Conservation (phyloP, 1,284 basidiomycete species). For the Moesziomyces antarcticus region DNA sequence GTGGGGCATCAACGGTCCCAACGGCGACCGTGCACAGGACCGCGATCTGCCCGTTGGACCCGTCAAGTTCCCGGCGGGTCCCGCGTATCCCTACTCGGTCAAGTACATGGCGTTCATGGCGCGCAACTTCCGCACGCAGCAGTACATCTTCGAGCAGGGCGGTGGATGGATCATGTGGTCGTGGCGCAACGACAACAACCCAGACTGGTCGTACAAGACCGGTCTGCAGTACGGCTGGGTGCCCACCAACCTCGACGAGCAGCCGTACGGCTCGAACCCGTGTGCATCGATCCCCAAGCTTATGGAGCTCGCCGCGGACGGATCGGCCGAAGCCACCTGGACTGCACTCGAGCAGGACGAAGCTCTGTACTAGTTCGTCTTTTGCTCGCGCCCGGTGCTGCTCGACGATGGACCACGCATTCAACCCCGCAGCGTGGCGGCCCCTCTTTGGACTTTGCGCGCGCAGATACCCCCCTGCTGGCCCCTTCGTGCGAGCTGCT, state of each 20-base stretch:
- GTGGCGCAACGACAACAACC: constrained; percentile 73
- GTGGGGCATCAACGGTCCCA: constrained; percentile 50
- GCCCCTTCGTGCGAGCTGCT: constrained; percentile 2
- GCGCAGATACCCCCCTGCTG: constrained; percentile 8
- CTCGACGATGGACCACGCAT: too few species aligned
- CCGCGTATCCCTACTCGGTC: constrained; percentile 53
- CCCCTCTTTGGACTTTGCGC: background rate
- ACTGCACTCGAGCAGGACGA: constrained; percentile 8
- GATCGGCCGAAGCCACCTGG: constrained; percentile 14
- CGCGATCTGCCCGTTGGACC: constrained; percentile 53
- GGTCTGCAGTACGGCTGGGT: constrained; percentile 65
- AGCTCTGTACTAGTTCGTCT: constrained; percentile 2
- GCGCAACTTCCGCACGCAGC: constrained; percentile 85
- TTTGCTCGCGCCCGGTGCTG: background rate
- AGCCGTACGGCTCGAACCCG: constrained; percentile 42
- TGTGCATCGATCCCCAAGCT: constrained; percentile 31
- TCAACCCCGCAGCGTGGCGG: background rate
- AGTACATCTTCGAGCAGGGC: constrained; percentile 63
- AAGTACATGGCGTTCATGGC: constrained; percentile 85
- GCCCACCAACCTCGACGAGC: constrained; percentile 41
- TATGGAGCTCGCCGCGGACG: constrained; percentile 13
- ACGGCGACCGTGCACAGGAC: constrained; percentile 47
- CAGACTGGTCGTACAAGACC: constrained; percentile 66
- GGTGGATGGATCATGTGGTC: constrained; percentile 84
- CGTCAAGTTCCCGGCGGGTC: constrained; percentile 54